Evolutionary conservation across 208 protist genomes (phyloP), one percentile per base, ranked within the genome.

Genomic region (Leishmania aethiopica): DNA sequence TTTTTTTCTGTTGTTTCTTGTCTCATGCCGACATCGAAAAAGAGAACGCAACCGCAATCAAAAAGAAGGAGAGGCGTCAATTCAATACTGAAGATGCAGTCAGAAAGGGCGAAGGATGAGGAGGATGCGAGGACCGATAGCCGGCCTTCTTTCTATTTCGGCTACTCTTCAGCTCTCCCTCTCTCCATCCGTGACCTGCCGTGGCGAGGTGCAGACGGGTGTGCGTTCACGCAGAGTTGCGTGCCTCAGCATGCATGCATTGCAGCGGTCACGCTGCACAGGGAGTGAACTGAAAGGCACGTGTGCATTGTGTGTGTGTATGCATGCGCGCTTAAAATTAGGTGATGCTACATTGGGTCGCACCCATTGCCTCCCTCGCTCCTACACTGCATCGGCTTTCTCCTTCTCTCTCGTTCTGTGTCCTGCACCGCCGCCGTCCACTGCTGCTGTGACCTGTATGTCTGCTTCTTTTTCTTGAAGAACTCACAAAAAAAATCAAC

Each of bases 11-110:
- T 59, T 49, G 49, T 62, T 67, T 64, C 37, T 51, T 51, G 75
- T 78, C 53, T 32, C 72, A 62, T 22, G 72, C 51, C 72, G 51
- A 62, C 72, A 76, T 70, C 22, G 45, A 49, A 40, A 75, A 72
- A 69, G 64, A 75, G 71, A 49, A 81, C 35, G 17, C 45, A 67
- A 76, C 67, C n/a, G 80, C 10, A 75, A 74, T 85, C 19, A 71
- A 40, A 25, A 6, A 25, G 40, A n/a, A 19, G 25, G n/a, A 2
- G 17, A 32, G 19, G 2, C 17, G 19, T 74, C 66, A n/a, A n/a
- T 17, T 7, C 66, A 72, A 3, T 53, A 35, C 28, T 2, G 62
- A 40, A 37, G 32, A 32, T 69, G 0, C 32, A 7, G 62, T 22
- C 62, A 6, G 15, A 22, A 17, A 17, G 32, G 62, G 13, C 8